Percentiles rank a stretch among this genome's conserved stretches.
phyloP scores from a whole-genome alignment of 768 basidiomycete species.

The Boletus edulis region DNA sequence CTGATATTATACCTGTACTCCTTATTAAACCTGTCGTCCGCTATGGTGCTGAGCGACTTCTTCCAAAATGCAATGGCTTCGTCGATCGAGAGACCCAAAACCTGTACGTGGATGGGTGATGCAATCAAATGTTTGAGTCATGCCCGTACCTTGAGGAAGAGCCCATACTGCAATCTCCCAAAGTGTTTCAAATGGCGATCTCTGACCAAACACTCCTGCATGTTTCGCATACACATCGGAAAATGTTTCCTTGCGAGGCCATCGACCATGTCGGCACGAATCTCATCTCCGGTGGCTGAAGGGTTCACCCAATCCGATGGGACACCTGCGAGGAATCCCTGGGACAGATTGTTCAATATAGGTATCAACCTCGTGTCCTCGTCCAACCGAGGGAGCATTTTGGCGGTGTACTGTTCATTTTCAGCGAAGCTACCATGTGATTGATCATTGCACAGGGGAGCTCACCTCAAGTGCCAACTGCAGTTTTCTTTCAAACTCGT shows the following conservation, averaged over 20 bases:
- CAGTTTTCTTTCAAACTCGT: constrained; percentile 77
- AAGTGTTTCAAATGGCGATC: constrained; percentile 92
- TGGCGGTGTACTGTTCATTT: constrained; percentile 67
- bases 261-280: constrained; percentile 95
- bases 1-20: constrained; percentile 97
- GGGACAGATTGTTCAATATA: constrained; percentile 86
- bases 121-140: not conserved
- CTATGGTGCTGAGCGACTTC: constrained; percentile 72
- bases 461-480: constrained; percentile 75
- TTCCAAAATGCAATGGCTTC: constrained; percentile 95
- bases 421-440: constrained; percentile 9
- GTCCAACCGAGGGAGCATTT: constrained; percentile 84
- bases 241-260: constrained; percentile 84
- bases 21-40: constrained; percentile 97
- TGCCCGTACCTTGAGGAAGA: constrained; percentile 84
- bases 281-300: constrained; percentile 54
- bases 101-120: constrained; percentile 44
- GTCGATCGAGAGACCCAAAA: constrained; percentile 88
- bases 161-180: constrained; percentile 84
- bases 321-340: constrained; percentile 91
- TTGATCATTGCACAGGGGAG: not conserved
- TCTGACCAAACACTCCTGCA: constrained; percentile 74
- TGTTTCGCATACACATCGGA: constrained; percentile 91
- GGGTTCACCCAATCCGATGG: constrained; percentile 74
- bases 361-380: constrained; percentile 92